These are phyloP conservation scores for Ilex paraguariensis DNA, from an alignment of 305 asterid genomes.

Conservation along the genomic window DNA sequence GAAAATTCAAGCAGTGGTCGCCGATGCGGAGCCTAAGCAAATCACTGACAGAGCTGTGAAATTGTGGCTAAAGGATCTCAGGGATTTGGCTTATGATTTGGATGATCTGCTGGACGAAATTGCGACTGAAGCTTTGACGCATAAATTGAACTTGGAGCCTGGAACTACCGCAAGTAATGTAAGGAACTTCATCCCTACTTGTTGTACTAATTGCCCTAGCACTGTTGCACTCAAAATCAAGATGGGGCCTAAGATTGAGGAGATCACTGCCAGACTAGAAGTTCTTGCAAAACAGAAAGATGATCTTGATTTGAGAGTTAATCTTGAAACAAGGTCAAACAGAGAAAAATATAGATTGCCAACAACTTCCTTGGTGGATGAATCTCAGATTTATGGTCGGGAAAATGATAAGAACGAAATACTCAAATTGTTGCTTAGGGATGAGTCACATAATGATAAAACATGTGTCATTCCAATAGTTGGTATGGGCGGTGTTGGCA, in stretches of 20 bases:
- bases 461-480: no score
- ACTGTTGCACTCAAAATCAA: not conserved
- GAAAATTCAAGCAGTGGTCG: not conserved
- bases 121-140: conserved; percentile 5
- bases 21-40: no score
- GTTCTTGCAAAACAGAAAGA: not conserved
- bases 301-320: conserved; percentile 2
- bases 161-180: not conserved
- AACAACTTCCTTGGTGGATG: conserved; percentile 14
- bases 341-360: not conserved
- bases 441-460: not conserved
- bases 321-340: not conserved
- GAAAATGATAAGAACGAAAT: conserved; percentile 1
- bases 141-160: not conserved
- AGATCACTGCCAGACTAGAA: not conserved
- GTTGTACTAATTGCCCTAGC: not conserved
- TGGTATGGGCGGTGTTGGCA: no score
- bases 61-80: no score
- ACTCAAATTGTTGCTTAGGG: conserved; percentile 3
- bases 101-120: no score
- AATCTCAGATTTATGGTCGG: no score
- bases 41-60: not conserved
- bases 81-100: no score
- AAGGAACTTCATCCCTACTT: not conserved
- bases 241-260: not conserved